phyloP scores from a whole-genome alignment of 2,329 filamentous ascomycete species.

The Colletotrichum viniferum region DNA sequence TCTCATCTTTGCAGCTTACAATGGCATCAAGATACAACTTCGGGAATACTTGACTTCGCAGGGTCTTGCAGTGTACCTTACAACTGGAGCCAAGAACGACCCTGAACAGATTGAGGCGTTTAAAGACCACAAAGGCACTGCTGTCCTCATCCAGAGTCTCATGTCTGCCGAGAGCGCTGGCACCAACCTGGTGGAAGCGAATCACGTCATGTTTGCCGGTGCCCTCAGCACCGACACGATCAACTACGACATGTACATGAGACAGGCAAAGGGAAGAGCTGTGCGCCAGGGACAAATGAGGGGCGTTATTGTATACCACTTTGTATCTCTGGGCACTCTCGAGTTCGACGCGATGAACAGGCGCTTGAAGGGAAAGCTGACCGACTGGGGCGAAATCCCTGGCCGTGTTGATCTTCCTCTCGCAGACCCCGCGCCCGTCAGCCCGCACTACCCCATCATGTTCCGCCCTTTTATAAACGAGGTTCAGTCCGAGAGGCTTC shows the following conservation, averaged over 20 bases:
- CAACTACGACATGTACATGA: constrained; percentile 37
- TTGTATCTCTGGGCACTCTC: constrained; percentile 40
- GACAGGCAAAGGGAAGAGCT: constrained; percentile 44
- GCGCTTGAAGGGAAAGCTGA: not conserved
- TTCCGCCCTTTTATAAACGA: not conserved
- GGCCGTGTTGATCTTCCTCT: not conserved
- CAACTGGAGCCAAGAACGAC: not conserved
- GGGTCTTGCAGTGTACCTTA: constrained; percentile 23
- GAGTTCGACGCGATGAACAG: constrained; percentile 42
- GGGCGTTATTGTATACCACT: constrained; percentile 42
- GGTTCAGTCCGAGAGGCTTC: not conserved
- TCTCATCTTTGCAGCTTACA: constrained; percentile 43
- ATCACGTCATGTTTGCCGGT: constrained; percentile 45
- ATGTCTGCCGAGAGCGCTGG: constrained; percentile 43
- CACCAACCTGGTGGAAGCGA: constrained; percentile 44
- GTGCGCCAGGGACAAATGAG: constrained; percentile 43
- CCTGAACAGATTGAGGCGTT: constrained; percentile 27
- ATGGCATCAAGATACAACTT: constrained; percentile 31
- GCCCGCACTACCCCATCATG: not conserved
- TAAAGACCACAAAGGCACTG: constrained; percentile 26
- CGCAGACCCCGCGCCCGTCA: not conserved
- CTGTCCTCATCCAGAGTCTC: constrained; percentile 41
- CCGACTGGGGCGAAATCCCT: not conserved
- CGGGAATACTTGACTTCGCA: not conserved
- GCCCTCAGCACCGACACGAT: constrained; percentile 35